Conservation (phyloP, 2,329 filamentous ascomycete species). For the Scytalidium sp. region DNA sequence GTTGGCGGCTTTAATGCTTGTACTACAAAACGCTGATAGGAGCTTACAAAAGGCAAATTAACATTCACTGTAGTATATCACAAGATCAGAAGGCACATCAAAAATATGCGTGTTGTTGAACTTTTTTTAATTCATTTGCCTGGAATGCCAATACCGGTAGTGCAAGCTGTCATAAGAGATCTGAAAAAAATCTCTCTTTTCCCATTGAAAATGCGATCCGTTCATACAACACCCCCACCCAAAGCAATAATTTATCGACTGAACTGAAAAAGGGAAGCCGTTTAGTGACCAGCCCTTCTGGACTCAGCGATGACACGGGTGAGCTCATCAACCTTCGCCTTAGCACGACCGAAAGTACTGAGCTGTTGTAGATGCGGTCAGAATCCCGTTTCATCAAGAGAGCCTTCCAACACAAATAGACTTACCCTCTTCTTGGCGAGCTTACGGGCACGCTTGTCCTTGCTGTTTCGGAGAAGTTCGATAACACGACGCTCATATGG, state of each 20-base stretch:
- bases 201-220: conserved; percentile 1
- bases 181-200: not conserved
- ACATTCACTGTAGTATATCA: not conserved
- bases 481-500: conserved; percentile 98
- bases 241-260: conserved; percentile 11
- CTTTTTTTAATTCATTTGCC: conserved; percentile 16
- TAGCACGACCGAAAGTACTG: conserved; percentile 97
- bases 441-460: conserved; percentile 99
- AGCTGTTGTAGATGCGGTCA: conserved; percentile 54
- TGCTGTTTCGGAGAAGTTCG: conserved; percentile 97
- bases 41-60: not conserved
- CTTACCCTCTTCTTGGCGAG: conserved; percentile 97
- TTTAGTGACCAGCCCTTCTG: conserved; percentile 73
- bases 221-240: conserved; percentile 19
- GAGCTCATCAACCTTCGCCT: conserved; percentile 99
- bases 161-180: conserved; percentile 12
- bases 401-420: conserved; percentile 22
- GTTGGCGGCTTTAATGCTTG: conserved; percentile 10
- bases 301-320: conserved; percentile 96
- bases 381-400: conserved; percentile 1
- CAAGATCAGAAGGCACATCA: not conserved
- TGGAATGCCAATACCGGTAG: conserved; percentile 9
- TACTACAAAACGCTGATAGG: not conserved
- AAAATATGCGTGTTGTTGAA: conserved; percentile 9
- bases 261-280: conserved; percentile 14